These are phyloP conservation scores for Colletotrichum chrysophilum DNA, from an alignment of 2,329 filamentous ascomycete species.

Conservation along the genomic window DNA sequence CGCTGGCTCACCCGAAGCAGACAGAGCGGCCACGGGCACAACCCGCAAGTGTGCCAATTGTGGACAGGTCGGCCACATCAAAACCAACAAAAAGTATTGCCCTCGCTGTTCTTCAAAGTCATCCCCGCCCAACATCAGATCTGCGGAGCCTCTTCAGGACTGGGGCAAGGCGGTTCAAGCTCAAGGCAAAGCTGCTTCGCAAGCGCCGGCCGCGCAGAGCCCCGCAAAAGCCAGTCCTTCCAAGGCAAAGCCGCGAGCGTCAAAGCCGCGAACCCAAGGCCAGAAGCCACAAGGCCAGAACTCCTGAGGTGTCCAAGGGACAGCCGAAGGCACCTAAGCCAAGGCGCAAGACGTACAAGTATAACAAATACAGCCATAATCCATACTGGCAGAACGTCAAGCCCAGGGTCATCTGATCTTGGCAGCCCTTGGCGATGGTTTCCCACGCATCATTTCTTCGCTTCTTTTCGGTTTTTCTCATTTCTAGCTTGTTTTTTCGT, in stretches of 20 bases:
- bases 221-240: constrained; percentile 17
- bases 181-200: not conserved
- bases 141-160: constrained; percentile 13
- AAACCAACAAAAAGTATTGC: constrained; percentile 95
- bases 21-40: constrained; percentile 66
- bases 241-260: constrained; percentile 20
- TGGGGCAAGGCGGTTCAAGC: constrained; percentile 17
- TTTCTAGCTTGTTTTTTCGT: constrained; percentile 18
- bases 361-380: constrained; percentile 19
- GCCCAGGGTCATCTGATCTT: not conserved
- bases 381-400: constrained; percentile 11
- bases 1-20: constrained; percentile 56
- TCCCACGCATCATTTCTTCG: constrained; percentile 28
- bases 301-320: constrained; percentile 5
- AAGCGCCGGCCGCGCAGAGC: constrained; percentile 10
- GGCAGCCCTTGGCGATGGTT: constrained; percentile 16
- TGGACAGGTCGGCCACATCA: constrained; percentile 95
- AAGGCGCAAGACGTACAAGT: constrained; percentile 19
- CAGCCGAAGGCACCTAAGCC: not conserved
- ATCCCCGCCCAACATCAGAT: constrained; percentile 10
- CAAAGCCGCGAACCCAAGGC: constrained; percentile 24
- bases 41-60: constrained; percentile 97
- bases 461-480: constrained; percentile 18
- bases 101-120: constrained; percentile 31
- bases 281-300: not conserved